phyloP scores from a whole-genome alignment of 2,329 filamentous ascomycete species.

The Paecilomyces fulvus region DNA sequence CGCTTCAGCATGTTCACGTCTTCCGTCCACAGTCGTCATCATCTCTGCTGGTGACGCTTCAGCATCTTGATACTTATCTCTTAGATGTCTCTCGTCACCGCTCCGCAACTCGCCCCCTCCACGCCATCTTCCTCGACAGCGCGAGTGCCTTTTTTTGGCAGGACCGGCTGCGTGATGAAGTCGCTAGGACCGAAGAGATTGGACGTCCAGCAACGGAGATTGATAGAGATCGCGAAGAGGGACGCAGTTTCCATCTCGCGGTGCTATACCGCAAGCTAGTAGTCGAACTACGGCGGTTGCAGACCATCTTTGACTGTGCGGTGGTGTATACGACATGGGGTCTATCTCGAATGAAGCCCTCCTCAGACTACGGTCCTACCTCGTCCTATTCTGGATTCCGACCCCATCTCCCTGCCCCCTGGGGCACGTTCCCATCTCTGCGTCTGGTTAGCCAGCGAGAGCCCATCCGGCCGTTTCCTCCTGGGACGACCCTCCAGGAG shows the following conservation, averaged over 20 bases:
- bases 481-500: conserved; percentile 22
- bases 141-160: conserved; percentile 49
- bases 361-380: conserved; percentile 8
- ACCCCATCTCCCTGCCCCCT: conserved; percentile 28
- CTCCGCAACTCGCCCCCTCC: conserved; percentile 40
- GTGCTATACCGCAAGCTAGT: conserved; percentile 24
- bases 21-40: conserved; percentile 47
- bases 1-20: conserved; percentile 50
- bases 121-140: conserved; percentile 47
- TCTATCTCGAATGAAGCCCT: conserved; percentile 3
- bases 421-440: conserved; percentile 30
- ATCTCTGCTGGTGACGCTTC: conserved; percentile 43
- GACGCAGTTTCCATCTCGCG: conserved; percentile 20
- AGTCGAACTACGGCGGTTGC: conserved; percentile 24
- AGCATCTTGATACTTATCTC: conserved; percentile 42
- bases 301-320: conserved; percentile 29
- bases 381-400: conserved; percentile 16
- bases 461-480: conserved; percentile 26
- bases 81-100: conserved; percentile 35
- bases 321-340: conserved; percentile 31
- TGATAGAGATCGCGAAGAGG: conserved; percentile 17
- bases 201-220: conserved; percentile 19
- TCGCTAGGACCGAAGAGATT: conserved; percentile 31
- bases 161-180: conserved; percentile 38
- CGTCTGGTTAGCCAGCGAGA: conserved; percentile 30